These are phyloP conservation scores for Cyclotella distinguenda DNA, from an alignment of 108 stramenopile species.

Conservation along the genomic window DNA sequence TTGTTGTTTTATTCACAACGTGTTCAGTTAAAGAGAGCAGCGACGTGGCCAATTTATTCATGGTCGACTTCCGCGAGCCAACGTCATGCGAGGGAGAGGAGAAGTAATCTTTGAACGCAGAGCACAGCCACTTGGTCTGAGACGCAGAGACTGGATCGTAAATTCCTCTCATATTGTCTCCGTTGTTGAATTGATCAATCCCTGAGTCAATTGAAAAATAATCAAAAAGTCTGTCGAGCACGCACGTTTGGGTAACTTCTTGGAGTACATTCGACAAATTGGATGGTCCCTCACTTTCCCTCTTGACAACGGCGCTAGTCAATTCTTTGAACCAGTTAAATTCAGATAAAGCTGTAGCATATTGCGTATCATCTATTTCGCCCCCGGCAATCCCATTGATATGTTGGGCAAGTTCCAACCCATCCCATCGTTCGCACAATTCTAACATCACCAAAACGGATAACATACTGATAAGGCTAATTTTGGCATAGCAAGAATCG, in stretches of 20 bases:
- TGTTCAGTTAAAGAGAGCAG: constrained; percentile 25
- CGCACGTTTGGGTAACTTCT: constrained; percentile 19
- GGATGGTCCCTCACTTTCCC: neutral
- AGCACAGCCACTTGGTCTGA: constrained; percentile 32
- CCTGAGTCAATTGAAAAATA: constrained; percentile 21
- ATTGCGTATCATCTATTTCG: neutral
- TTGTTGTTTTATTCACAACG: constrained; percentile 41
- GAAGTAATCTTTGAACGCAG: constrained; percentile 13
- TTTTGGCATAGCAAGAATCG: constrained; percentile 63
- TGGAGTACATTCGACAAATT: constrained; percentile 8
- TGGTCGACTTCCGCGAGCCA: neutral
- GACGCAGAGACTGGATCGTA: constrained; percentile 36
- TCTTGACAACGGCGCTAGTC: neutral
- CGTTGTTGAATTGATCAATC: neutral
- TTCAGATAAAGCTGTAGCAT: constrained; percentile 6
- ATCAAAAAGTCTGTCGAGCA: constrained; percentile 12
- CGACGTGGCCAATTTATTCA: constrained; percentile 12
- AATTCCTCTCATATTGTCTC: constrained; percentile 11
- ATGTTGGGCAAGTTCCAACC: constrained; percentile 7
- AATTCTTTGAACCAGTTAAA: constrained; percentile 36
- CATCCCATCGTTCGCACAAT: constrained; percentile 51
- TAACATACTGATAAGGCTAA: constrained; percentile 66
- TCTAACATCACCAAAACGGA: constrained; percentile 64
- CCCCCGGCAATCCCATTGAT: neutral
- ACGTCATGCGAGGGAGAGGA: constrained; percentile 4